Evolutionary conservation across 331 rosid genomes (phyloP).

Genomic region (Pyrus hybrid): DNA sequence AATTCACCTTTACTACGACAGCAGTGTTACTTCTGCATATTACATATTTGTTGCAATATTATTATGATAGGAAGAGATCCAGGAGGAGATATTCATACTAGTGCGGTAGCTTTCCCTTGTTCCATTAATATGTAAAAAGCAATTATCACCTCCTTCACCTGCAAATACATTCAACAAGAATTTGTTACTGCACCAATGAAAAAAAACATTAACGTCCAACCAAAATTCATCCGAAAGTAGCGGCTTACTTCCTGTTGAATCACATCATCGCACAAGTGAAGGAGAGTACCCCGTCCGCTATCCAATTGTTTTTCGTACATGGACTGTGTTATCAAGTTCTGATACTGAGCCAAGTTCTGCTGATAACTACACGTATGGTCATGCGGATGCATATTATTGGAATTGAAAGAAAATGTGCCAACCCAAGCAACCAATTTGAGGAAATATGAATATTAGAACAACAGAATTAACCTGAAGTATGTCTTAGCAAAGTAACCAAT

Average conservation of each 20-base stretch:
- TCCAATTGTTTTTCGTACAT: slow-evolving; percentile 97
- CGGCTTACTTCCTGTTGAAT: slow-evolving; percentile 90
- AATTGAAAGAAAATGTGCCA: not conserved
- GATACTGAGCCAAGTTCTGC: slow-evolving; percentile 75
- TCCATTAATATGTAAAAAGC: slow-evolving; percentile 87
- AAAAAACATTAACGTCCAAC: not conserved
- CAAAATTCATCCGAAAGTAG: not conserved
- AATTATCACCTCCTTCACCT: slow-evolving; percentile 91
- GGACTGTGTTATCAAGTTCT: slow-evolving; percentile 94
- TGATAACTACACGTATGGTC: slow-evolving; percentile 50
- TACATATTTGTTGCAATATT: not conserved
- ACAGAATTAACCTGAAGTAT: slow-evolving; percentile 70
- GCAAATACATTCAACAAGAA: slow-evolving; percentile 1
- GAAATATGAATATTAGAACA: not conserved
- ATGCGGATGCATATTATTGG: not conserved
- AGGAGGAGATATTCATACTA: slow-evolving; percentile 23
- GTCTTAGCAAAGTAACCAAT: slow-evolving; percentile 85
- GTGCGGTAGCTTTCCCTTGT: slow-evolving; percentile 80
- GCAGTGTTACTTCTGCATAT: no score
- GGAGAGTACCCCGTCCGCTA: slow-evolving; percentile 97
- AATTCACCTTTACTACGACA: not conserved
- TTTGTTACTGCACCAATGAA: not conserved
- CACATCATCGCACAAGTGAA: slow-evolving; percentile 96
- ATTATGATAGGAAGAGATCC: not conserved
- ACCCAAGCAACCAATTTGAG: not conserved